Percentiles rank a stretch among this genome's conserved stretches.
Conservation (phyloP, 2,329 filamentous ascomycete genomes). For the Pseudofabraea citricarpa region DNA sequence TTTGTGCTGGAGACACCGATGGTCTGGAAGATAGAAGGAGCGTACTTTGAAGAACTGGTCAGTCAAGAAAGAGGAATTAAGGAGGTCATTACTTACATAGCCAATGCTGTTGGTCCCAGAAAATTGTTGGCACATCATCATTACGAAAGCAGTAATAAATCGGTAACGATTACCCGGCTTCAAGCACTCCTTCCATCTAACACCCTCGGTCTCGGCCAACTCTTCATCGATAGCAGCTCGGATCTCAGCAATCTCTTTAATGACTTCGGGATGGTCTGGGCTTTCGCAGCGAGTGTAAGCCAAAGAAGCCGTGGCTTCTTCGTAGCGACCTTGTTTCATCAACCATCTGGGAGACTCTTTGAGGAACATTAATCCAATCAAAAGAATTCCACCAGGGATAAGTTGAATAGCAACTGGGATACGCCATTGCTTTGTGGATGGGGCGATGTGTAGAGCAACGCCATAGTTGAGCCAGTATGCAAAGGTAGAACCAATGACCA, state of each 20-base stretch:
- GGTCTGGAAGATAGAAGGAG: constrained; percentile 55
- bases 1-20: constrained; percentile 54
- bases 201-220: constrained; percentile 62
- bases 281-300: constrained; percentile 54
- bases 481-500: constrained; percentile 31
- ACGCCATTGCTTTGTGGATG: constrained; percentile 41
- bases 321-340: constrained; percentile 57
- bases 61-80: no score
- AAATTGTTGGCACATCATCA: constrained; percentile 40
- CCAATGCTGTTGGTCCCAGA: constrained; percentile 18
- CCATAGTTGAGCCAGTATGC: constrained; percentile 42
- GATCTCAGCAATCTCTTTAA: constrained; percentile 59
- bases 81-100: no score
- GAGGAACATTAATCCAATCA: constrained; percentile 62
- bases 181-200: constrained; percentile 46
- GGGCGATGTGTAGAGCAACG: constrained; percentile 32
- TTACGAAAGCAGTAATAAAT: constrained; percentile 33
- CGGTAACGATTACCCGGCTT: constrained; percentile 42
- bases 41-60: constrained; percentile 1
- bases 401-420: constrained; percentile 37
- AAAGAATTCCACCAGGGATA: constrained; percentile 54
- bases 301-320: constrained; percentile 51
- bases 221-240: constrained; percentile 64
- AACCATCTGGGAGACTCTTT: constrained; percentile 67
- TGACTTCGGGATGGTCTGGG: constrained; percentile 48